A percentile compares a stretch with the other conserved stretches of the same genome.
Evolutionary conservation across 192 early-diverging fungal species (phyloP).

Genomic region (Kappamyces sp.): DNA sequence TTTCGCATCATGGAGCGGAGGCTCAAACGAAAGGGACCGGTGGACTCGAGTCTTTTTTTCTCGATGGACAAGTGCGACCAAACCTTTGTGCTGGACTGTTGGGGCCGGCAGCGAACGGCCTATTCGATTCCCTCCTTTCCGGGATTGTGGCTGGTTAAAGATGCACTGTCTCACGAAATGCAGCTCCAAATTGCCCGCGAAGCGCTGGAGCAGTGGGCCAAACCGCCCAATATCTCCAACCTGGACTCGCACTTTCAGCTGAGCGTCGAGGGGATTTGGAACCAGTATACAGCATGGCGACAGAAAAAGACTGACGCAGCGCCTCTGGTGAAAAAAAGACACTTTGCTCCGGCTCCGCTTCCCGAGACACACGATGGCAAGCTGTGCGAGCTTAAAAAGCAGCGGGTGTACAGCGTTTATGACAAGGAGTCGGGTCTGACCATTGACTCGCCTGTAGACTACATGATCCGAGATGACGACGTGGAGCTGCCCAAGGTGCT

Average conservation of each 20-base stretch:
- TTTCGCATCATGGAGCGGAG: slow-evolving; percentile 42
- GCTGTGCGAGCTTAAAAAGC: slow-evolving; percentile 11
- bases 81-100: not conserved
- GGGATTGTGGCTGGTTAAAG: slow-evolving; percentile 76
- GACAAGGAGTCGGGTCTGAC: slow-evolving; percentile 7
- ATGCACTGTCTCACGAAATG: slow-evolving; percentile 63
- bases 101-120: slow-evolving; percentile 12
- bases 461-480: slow-evolving; percentile 21
- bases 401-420: not conserved
- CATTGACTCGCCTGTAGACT: slow-evolving; percentile 38
- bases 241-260: slow-evolving; percentile 81
- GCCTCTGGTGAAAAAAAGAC: slow-evolving; percentile 1
- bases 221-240: slow-evolving; percentile 78
- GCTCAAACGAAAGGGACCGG: slow-evolving; percentile 32
- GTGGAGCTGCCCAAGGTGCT: slow-evolving; percentile 22
- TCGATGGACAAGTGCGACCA: not conserved
- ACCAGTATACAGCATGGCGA: slow-evolving; percentile 30
- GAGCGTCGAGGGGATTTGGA: slow-evolving; percentile 58
- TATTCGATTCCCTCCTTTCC: slow-evolving; percentile 33
- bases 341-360: not conserved
- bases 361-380: not conserved
- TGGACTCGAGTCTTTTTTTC: slow-evolving; percentile 17
- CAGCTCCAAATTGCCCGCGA: slow-evolving; percentile 66
- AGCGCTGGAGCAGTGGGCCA: slow-evolving; percentile 70
- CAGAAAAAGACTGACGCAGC: slow-evolving; percentile 1